Percentiles rank a stretch among this genome's conserved stretches.
Conservation (phyloP, 495 filamentous ascomycete genomes). For the Penicillium chermesinum region DNA sequence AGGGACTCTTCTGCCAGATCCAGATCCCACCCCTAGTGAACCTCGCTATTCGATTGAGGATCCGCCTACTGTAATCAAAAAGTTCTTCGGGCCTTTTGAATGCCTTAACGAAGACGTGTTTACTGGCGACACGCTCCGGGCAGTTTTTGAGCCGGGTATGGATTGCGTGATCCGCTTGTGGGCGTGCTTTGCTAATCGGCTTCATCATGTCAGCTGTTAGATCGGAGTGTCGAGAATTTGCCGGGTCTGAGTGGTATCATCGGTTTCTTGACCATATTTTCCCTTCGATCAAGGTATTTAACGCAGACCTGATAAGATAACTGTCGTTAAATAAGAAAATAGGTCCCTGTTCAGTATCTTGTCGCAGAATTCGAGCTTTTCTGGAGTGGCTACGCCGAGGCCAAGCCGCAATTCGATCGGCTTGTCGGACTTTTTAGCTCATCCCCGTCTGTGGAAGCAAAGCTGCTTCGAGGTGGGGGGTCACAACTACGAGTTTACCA, state of each 20-base stretch:
- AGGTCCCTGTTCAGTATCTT: conserved; percentile 2
- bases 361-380: conserved; percentile 1
- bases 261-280: conserved; percentile 2
- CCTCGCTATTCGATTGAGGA: background rate
- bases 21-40: background rate
- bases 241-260: background rate
- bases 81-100: background rate
- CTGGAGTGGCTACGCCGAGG: background rate
- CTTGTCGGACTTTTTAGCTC: background rate
- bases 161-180: background rate
- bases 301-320: background rate
- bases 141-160: background rate
- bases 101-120: background rate
- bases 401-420: background rate
- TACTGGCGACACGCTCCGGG: background rate
- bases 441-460: background rate
- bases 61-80: background rate
- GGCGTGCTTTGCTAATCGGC: background rate
- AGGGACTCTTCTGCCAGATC: background rate
- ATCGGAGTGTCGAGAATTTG: background rate
- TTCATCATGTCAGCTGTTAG: background rate
- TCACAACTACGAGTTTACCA: conserved; percentile 3
- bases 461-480: background rate
- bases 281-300: background rate
- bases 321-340: background rate